Conservation (phyloP, 1,139 yeast species). For the Suhomyces bokatorum region DNA sequence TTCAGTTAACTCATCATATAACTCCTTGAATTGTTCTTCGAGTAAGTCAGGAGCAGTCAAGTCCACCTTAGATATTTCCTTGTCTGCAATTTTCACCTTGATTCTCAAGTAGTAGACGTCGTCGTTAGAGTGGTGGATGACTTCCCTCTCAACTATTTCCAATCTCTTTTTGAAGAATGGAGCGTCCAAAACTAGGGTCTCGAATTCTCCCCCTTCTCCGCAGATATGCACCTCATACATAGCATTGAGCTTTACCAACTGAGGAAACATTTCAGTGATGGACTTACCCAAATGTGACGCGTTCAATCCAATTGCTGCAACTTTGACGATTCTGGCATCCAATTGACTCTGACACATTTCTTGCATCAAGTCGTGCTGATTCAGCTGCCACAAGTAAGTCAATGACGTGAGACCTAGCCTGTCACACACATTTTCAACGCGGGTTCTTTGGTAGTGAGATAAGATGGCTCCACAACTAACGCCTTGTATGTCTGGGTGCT, state of each 20-base stretch:
- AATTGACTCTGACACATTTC: constrained; percentile 76
- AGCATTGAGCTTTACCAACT: constrained; percentile 55
- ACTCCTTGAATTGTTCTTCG: constrained; percentile 46
- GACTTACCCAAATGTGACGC: constrained; percentile 66
- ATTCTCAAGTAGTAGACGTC: constrained; percentile 68
- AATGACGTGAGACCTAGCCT: constrained; percentile 67
- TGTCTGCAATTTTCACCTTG: constrained; percentile 43
- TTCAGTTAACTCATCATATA: constrained; percentile 20
- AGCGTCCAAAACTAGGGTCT: constrained; percentile 85
- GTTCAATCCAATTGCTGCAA: constrained; percentile 85
- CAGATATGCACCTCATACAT: constrained; percentile 86
- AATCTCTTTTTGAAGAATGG: constrained; percentile 71
- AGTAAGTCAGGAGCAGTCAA: constrained; percentile 46
- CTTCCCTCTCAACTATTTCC: constrained; percentile 40
- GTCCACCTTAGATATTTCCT: constrained; percentile 25
- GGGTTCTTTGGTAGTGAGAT: constrained; percentile 87
- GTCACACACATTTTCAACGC: constrained; percentile 88
- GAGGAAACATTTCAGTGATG: constrained; percentile 61
- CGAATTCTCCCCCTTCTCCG: constrained; percentile 99
- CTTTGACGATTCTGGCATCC: constrained; percentile 87
- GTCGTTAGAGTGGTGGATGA: constrained; percentile 50
- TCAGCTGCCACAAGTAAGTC: constrained; percentile 86
- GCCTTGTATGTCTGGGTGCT: constrained; percentile 75
- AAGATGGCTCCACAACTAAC: constrained; percentile 95
- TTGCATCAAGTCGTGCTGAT: constrained; percentile 73